Percentiles rank a stretch among this genome's conserved stretches.
phyloP scores from a whole-genome alignment of 164 flowering plant species.

The Berberis vulgaris region DNA sequence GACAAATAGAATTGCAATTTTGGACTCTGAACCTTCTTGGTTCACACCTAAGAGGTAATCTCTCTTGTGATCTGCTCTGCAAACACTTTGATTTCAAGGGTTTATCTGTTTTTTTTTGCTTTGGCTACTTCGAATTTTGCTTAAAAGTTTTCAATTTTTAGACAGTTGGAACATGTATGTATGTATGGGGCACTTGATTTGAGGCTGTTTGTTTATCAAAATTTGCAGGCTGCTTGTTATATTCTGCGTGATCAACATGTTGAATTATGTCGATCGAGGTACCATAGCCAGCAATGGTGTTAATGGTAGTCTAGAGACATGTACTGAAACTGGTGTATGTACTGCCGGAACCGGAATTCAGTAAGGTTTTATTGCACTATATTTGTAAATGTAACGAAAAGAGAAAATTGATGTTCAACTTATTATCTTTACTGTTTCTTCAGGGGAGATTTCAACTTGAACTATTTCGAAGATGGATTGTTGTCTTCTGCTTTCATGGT shows the following conservation, averaged over 20 bases:
- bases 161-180: background rate
- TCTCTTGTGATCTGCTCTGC: background rate
- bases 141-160: background rate
- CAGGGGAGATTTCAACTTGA: constrained; percentile 87
- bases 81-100: background rate
- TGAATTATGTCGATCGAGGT: constrained; percentile 93
- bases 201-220: background rate
- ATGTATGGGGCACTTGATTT: background rate
- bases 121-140: background rate
- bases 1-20: background rate
- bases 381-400: background rate
- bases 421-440: constrained; percentile 4
- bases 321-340: constrained; percentile 60
- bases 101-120: background rate
- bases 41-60: constrained; percentile 42
- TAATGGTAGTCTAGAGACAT: constrained; percentile 62
- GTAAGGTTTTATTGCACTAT: constrained; percentile 31
- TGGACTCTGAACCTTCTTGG: constrained; percentile 32
- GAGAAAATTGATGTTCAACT: background rate
- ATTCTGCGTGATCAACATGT: constrained; percentile 76
- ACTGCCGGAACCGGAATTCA: constrained; percentile 82
- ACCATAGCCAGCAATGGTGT: constrained; percentile 98
- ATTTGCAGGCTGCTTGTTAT: constrained; percentile 61
- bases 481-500: constrained; percentile 99
- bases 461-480: constrained; percentile 87